These are phyloP conservation scores for Castanea crenata DNA, from an alignment of 306 rosid genomes.

Conservation along the genomic window DNA sequence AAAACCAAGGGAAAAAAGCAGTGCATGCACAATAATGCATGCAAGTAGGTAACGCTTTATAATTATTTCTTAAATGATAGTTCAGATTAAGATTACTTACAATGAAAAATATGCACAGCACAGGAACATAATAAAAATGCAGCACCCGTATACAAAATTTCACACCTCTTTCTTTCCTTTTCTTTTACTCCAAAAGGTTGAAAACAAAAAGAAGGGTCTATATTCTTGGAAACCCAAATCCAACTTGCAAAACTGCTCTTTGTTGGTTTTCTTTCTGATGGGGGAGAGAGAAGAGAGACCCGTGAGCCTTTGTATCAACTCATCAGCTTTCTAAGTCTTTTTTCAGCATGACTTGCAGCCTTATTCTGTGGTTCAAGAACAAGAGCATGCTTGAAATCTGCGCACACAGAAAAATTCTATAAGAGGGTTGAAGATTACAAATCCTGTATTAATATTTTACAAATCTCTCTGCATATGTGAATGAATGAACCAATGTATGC, in stretches of 20 bases:
- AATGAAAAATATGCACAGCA: constrained; percentile 13
- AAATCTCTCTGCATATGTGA: background rate
- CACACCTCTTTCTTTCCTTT: background rate
- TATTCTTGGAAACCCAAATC: background rate
- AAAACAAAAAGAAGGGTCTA: background rate
- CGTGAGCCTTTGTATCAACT: constrained; percentile 29
- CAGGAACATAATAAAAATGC: constrained; percentile 19
- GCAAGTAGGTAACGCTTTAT: background rate
- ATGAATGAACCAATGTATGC: background rate
- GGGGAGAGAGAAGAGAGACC: background rate
- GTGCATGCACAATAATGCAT: background rate
- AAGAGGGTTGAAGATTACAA: background rate
- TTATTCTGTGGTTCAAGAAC: constrained; percentile 87
- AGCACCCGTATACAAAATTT: constrained; percentile 8
- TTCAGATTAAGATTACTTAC: constrained; percentile 15
- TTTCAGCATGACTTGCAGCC: constrained; percentile 56
- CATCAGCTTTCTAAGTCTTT: constrained; percentile 53
- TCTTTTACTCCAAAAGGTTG: background rate
- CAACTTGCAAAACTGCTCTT: background rate
- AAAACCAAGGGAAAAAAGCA: background rate
- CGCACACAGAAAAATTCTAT: constrained; percentile 10
- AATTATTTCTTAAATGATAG: background rate
- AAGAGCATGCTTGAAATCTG: constrained; percentile 85
- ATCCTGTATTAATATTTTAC: background rate
- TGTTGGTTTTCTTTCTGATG: constrained; percentile 6